Evolutionary conservation across 176 grass and related monocot species (phyloP).

Genomic region (Lolium perenne): DNA sequence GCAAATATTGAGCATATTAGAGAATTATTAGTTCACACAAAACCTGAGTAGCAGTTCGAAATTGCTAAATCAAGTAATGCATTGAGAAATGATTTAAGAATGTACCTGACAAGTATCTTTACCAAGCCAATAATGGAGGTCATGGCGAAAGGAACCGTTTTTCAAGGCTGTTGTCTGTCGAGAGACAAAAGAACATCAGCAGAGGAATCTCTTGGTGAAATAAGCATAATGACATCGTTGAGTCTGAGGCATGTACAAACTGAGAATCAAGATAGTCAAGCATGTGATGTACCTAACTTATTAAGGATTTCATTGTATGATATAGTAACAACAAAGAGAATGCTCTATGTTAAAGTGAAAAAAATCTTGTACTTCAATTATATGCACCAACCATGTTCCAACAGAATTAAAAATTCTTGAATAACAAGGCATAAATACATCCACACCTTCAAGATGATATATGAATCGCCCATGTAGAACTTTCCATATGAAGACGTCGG

Average conservation of each 20-base stretch:
- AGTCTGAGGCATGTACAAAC: background rate
- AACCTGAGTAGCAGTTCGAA: background rate
- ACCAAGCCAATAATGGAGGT: slow-evolving; percentile 99
- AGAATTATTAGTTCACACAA: slow-evolving; percentile 15
- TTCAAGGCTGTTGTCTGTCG: slow-evolving; percentile 78
- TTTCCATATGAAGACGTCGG: slow-evolving; percentile 74
- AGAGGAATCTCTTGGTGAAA: background rate
- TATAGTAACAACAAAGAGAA: background rate
- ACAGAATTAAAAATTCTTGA: slow-evolving; percentile 6
- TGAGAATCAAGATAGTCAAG: background rate
- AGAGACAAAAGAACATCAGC: slow-evolving; percentile 41
- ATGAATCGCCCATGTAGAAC: slow-evolving; percentile 96
- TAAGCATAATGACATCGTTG: background rate
- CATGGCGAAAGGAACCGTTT: slow-evolving; percentile 87
- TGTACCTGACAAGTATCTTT: slow-evolving; percentile 96
- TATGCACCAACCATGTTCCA: background rate
- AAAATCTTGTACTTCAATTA: too few species aligned
- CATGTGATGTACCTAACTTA: slow-evolving; percentile 30
- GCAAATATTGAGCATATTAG: slow-evolving; percentile 17
- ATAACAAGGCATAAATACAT: slow-evolving; percentile 15
- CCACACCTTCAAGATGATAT: slow-evolving; percentile 89
- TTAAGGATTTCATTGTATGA: background rate
- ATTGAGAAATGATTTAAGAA: slow-evolving; percentile 42
- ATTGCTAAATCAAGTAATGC: slow-evolving; percentile 37
- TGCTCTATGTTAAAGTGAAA: background rate